Evolutionary conservation across 2,329 filamentous ascomycete genomes (phyloP), one percentile per base, ranked within the genome.

Genomic region (Sclerotinia sclerotiorum): DNA sequence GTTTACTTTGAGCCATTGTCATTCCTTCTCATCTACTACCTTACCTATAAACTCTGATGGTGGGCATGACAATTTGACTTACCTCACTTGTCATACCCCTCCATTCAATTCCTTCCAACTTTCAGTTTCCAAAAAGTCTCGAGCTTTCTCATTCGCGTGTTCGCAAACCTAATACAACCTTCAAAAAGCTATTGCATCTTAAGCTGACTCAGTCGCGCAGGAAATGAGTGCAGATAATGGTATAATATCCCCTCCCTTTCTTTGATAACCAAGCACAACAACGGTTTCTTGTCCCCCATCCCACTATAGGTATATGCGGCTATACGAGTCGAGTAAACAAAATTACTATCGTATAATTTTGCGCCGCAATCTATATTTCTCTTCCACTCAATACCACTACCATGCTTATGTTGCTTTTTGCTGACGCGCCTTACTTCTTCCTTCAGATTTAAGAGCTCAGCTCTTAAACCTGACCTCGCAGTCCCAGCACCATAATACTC

Each of bases 381-480:
- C n/a, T 65, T 55, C 39, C 19, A 48, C 42, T n/a, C 57, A 29
- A 62, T 49, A 32, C 8, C 27, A 46, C 57, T 65, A 57, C 67
- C 61, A 57, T 68, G 55, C 48, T 68, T 63, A 63, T 46, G 57
- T 67, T 62, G 57, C 69, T 67, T 65, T 65, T n/a, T 73, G 71
- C 76, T 77, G 74, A 77, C 75, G 75, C 74, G 76, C 72, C 69
- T 66, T 74, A 69, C 72, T 73, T 70, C 71, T 69, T 64, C 51
- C 68, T 69, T 35, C 69, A 78, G 77, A 77, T 70, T 74, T 78
- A 73, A 76, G 77, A 76, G 76, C 75, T 60, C 76, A 77, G 72
- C 76, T 78, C 66, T 73, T 74, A 66, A 77, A 77, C 69, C 75
- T 73, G 67, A 72, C 71, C 24, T 65, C 70, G 29, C 71, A 70